Percentiles rank a stretch among this genome's conserved stretches.
Conservation (phyloP, 768 basidiomycete species). For the Hericium erinaceus region DNA sequence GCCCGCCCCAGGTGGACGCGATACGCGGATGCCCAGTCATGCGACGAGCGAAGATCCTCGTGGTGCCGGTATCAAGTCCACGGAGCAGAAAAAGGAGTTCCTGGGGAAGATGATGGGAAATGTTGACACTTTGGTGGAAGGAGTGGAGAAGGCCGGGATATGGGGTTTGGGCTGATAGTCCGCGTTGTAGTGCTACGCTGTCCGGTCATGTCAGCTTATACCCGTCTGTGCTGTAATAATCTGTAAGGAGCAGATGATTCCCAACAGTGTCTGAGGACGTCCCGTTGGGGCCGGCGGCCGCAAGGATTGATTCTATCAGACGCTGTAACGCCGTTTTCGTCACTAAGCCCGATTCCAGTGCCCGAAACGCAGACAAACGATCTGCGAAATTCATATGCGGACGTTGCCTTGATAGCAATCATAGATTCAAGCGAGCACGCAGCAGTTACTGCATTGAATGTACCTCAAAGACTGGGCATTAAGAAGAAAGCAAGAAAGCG, state of each 20-base stretch:
- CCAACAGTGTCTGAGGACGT: too few species aligned
- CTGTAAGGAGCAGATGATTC: too few species aligned
- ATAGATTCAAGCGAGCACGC: too few species aligned
- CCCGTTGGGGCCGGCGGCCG: too few species aligned
- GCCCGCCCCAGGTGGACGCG: not conserved
- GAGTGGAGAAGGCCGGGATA: constrained; percentile 77
- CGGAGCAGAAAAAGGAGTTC: constrained; percentile 76
- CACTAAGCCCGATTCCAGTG: too few species aligned
- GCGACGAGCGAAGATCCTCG: constrained; percentile 12
- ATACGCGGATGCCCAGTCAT: constrained; percentile 5
- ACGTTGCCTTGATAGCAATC: too few species aligned
- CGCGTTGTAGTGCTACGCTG: not conserved
- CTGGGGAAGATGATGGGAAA: constrained; percentile 81
- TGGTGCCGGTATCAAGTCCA: constrained; percentile 33
- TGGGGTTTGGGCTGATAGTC: constrained; percentile 58
- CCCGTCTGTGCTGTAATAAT: not conserved
- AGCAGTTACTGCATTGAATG: too few species aligned
- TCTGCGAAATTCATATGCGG: too few species aligned
- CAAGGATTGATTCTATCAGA: too few species aligned
- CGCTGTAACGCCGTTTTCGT: too few species aligned
- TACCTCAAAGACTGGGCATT: too few species aligned
- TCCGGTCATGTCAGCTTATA: not conserved
- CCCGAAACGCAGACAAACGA: too few species aligned
- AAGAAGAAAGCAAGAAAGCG: not conserved
- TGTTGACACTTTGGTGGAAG: constrained; percentile 84